Evolutionary conservation across 2,329 filamentous ascomycete species (phyloP).

Genomic region (Macrophomina phaseolina): DNA sequence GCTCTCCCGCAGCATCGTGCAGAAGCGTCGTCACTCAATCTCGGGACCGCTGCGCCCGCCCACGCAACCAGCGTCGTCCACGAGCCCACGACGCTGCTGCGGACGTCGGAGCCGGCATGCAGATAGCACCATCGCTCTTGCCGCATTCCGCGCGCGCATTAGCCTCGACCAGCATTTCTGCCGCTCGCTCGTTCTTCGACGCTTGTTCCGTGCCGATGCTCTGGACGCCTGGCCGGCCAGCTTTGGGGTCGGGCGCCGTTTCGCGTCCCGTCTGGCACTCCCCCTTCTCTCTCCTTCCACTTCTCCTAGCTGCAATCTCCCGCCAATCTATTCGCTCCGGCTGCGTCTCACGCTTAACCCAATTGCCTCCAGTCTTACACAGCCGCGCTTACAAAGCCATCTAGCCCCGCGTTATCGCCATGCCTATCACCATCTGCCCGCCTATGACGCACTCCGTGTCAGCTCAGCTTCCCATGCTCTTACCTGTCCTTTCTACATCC

Average conservation of each 20-base stretch:
- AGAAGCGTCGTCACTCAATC: neutral
- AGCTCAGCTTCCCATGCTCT: neutral
- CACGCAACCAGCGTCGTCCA: slow-evolving; percentile 16
- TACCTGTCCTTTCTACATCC: neutral
- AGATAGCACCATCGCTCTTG: neutral
- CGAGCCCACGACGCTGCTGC: neutral
- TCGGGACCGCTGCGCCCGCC: neutral
- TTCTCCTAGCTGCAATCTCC: neutral
- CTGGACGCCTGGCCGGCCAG: no score
- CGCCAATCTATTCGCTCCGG: slow-evolving; percentile 1
- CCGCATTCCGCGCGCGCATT: neutral
- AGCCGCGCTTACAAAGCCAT: slow-evolving; percentile 2
- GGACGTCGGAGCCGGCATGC: slow-evolving; percentile 9
- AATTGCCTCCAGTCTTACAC: neutral
- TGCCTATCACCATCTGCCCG: neutral
- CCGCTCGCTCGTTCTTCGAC: neutral
- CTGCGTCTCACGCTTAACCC: neutral
- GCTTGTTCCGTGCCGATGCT: neutral
- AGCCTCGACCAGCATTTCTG: neutral
- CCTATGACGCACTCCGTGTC: neutral
- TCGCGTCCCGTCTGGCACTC: neutral
- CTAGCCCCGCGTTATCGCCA: neutral
- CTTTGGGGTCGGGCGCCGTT: neutral
- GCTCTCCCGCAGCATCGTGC: neutral
- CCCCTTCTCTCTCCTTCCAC: neutral